phyloP scores from a whole-genome alignment of 2,329 filamentous ascomycete genomes.

The Leptographium procerum region DNA sequence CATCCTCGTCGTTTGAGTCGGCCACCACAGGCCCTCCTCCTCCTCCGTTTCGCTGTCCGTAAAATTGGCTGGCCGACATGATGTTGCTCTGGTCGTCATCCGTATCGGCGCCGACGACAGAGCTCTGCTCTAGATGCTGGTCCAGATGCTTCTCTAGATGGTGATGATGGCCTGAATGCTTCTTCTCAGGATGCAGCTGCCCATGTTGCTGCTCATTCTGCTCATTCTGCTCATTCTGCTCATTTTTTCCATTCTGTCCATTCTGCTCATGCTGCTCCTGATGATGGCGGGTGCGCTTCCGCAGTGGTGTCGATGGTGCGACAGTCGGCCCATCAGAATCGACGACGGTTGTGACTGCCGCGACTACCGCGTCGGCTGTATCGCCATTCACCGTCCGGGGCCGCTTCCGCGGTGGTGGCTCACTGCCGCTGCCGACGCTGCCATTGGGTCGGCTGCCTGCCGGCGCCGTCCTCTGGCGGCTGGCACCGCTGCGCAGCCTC shows the following conservation, averaged over 20 bases:
- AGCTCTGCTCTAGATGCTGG: neutral
- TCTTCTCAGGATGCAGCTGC: neutral
- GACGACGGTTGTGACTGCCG: too few species aligned
- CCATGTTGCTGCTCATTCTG: neutral
- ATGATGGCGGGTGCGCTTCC: neutral
- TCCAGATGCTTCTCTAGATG: too few species aligned
- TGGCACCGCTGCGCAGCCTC: neutral
- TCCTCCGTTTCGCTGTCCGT: neutral
- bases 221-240: too few species aligned
- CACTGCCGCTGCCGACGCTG: neutral
- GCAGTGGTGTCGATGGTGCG: neutral
- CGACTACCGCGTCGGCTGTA: neutral
- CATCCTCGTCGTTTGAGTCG: constrained; percentile 8
- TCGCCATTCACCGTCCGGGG: neutral
- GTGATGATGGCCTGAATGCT: too few species aligned
- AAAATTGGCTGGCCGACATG: constrained; percentile 2
- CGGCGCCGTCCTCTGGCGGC: neutral
- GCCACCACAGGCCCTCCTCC: neutral
- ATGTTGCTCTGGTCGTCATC: constrained; percentile 5
- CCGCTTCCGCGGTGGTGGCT: neutral
- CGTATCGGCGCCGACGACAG: neutral
- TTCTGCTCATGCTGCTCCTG: too few species aligned
- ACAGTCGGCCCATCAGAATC: neutral
- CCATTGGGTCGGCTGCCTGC: neutral
- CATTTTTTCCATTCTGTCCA: too few species aligned